These are phyloP conservation scores for Knoxia roxburghii DNA, from an alignment of 257 asterid genomes.

Conservation along the genomic window DNA sequence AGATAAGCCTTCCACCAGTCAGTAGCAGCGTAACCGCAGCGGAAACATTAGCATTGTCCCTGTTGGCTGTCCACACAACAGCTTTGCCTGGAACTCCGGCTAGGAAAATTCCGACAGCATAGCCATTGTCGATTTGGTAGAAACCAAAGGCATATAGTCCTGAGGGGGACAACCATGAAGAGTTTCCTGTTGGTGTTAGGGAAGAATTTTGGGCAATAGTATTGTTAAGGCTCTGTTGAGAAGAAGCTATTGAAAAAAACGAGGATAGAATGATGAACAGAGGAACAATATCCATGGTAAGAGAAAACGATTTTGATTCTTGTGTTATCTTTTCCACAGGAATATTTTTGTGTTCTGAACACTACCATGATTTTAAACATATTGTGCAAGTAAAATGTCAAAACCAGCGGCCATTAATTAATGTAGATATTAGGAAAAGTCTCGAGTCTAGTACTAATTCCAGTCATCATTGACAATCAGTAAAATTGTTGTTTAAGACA, in stretches of 20 bases:
- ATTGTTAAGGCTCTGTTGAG: constrained; percentile 25
- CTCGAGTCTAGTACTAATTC: no score
- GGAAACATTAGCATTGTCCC: constrained; percentile 19
- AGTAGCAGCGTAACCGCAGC: constrained; percentile 20
- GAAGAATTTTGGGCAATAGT: constrained; percentile 39
- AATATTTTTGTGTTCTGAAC: no score
- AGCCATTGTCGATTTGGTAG: constrained; percentile 11
- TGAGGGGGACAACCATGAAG: constrained; percentile 25
- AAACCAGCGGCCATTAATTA: no score
- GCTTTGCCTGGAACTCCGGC: constrained; percentile 15
- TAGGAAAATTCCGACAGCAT: constrained; percentile 18
- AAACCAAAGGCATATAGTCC: constrained; percentile 28
- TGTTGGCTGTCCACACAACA: constrained; percentile 35
- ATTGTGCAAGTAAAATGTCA: no score
- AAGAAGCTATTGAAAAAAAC: not conserved
- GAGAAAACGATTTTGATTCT: no score
- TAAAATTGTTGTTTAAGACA: no score
- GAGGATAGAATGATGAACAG: constrained; percentile 12
- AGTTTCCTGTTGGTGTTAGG: constrained; percentile 28
- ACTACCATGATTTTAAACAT: no score
- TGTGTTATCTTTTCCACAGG: no score
- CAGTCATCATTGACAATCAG: no score
- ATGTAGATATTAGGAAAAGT: no score
- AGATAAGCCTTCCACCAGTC: constrained; percentile 30
- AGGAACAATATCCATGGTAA: no score